These are phyloP conservation scores for Fragilaria crotonensis DNA, from an alignment of 108 stramenopile species.

Conservation along the genomic window DNA sequence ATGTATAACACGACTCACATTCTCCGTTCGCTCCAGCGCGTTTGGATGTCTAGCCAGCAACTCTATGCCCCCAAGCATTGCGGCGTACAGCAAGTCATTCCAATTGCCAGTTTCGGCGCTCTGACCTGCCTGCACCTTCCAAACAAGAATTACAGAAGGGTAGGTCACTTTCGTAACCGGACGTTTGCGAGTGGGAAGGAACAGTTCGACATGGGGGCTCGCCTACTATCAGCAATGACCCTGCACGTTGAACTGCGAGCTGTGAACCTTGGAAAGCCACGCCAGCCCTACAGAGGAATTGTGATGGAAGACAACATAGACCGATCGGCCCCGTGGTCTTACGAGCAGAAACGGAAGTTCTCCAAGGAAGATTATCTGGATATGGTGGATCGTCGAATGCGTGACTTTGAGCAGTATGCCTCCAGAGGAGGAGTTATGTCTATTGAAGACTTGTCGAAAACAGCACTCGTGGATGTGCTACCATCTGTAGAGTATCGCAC, in stretches of 20 bases:
- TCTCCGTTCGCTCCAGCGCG: too few relatives aligned
- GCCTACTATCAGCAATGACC: slow-evolving; percentile 56
- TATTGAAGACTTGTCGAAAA: slow-evolving; percentile 54
- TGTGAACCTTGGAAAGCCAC: too few relatives aligned
- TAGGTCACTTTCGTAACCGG: slow-evolving; percentile 33
- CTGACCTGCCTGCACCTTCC: slow-evolving; percentile 36
- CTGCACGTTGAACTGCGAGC: slow-evolving; percentile 60
- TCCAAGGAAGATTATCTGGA: too few relatives aligned
- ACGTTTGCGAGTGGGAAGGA: slow-evolving; percentile 75
- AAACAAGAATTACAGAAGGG: slow-evolving; percentile 49
- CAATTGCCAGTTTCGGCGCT: slow-evolving; percentile 36
- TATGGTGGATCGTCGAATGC: slow-evolving; percentile 63
- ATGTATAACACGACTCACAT: too few relatives aligned
- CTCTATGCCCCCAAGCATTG: slow-evolving; percentile 32
- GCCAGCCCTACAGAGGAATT: slow-evolving; percentile 26
- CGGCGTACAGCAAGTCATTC: slow-evolving; percentile 30
- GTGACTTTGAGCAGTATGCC: slow-evolving; percentile 60
- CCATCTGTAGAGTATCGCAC: too few relatives aligned
- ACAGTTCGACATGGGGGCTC: slow-evolving; percentile 39
- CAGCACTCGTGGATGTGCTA: too few relatives aligned
- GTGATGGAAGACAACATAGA: slow-evolving; percentile 34
- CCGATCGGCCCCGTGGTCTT: slow-evolving; percentile 26
- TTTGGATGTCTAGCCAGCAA: slow-evolving; percentile 45
- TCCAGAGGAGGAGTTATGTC: slow-evolving; percentile 67
- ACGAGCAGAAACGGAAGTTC: slow-evolving; percentile 36